Evolutionary conservation across 352 stramenopile genomes (phyloP), one percentile per base, ranked within the genome.

Genomic region (Phytophthora ramorum): DNA sequence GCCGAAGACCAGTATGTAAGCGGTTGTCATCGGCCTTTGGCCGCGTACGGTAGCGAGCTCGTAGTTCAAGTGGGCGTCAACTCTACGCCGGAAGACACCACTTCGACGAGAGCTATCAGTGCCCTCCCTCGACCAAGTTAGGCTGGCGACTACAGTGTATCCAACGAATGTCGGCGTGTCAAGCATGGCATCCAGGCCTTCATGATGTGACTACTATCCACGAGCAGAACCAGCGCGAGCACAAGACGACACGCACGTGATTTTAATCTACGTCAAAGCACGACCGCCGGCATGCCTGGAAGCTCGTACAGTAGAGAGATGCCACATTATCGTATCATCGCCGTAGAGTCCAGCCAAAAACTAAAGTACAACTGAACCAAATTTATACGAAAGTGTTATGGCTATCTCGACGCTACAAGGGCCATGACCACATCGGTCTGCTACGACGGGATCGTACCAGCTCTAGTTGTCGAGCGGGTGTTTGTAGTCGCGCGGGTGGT

Each of bases 401-500:
- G 28, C 28, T 32, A 32, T 6, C 3, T 32, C 4, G 28, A 32
- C 34, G 7, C 7, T 1, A 32, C 4, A 9, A 9, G 28, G 4
- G 3, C 7, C 32, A 37, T 7, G 7, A 38, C 34, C n/a, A n/a
- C n/a, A n/a, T n/a, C n/a, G n/a, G n/a, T n/a, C n/a, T n/a, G n/a
- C n/a, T n/a, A n/a, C n/a, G n/a, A n/a, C n/a, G n/a, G n/a, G n/a
- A n/a, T n/a, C n/a, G n/a, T n/a, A 16, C 5, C 34, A 38, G 34
- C 37, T 46, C 17, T 46, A 46, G 40, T 46, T 46, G 16, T 46
- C 44, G 20, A 50, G 44, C 44, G 44, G 20, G 22, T 46, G 40
- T 12, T 46, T 46, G 40, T 46, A 46, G 40, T 73, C 53, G 30
- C 54, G 58, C 9, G 62, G 69, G 43, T 76, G 70, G 52, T 76